These are phyloP conservation scores for Russula dissimulans DNA, from an alignment of 768 basidiomycete genomes.

Conservation along the genomic window DNA sequence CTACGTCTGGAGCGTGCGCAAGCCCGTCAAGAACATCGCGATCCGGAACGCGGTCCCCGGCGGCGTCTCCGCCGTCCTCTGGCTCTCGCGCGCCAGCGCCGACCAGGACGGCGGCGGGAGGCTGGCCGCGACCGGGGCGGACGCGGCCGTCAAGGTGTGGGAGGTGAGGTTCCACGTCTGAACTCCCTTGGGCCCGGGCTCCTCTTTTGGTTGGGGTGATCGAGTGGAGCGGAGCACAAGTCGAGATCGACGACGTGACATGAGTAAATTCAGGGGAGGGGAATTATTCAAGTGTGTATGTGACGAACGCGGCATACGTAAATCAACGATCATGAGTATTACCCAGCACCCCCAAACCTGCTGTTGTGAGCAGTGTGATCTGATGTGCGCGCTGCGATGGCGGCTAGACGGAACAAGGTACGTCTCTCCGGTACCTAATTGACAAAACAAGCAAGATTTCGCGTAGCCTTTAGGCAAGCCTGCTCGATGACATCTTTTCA, in stretches of 20 bases:
- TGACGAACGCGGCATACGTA: too few relatives aligned
- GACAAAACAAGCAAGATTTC: too few relatives aligned
- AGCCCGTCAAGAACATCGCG: constrained; percentile 62
- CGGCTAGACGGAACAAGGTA: neutral
- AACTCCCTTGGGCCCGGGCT: too few relatives aligned
- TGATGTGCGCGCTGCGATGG: neutral
- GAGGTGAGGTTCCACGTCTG: constrained; percentile 39
- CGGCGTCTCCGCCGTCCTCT: constrained; percentile 73
- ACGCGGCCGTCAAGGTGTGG: constrained; percentile 73
- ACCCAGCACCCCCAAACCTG: neutral
- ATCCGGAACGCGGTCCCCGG: constrained; percentile 84
- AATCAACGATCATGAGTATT: neutral
- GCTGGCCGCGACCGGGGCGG: constrained; percentile 68
- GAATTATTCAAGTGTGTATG: too few relatives aligned
- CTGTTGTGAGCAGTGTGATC: neutral
- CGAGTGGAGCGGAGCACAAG: too few relatives aligned
- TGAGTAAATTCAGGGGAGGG: too few relatives aligned
- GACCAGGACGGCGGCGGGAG: constrained; percentile 24
- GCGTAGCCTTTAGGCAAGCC: too few relatives aligned
- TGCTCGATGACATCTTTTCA: too few relatives aligned
- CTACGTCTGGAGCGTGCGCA: constrained; percentile 74
- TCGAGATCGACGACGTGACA: too few relatives aligned
- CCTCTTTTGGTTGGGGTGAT: too few relatives aligned
- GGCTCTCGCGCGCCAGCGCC: constrained; percentile 42
- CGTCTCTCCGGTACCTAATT: too few relatives aligned